Evolutionary conservation across 495 filamentous ascomycete genomes (phyloP).

Genomic region (Talaromyces nanjingensis): DNA sequence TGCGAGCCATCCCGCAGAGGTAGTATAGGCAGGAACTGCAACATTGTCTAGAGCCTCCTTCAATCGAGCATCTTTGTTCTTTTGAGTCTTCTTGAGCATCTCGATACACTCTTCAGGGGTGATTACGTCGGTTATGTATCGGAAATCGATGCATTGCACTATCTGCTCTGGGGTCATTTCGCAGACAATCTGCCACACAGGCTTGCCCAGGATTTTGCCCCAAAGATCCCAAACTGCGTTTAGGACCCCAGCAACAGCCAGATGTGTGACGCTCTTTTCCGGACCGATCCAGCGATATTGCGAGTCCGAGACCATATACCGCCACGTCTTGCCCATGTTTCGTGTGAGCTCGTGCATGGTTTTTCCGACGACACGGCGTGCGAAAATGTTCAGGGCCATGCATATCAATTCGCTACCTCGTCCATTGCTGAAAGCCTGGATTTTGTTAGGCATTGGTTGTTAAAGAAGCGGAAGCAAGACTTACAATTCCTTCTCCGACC

Average conservation of each 20-base stretch:
- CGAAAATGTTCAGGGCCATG: slow-evolving; percentile 59
- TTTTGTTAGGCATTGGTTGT: not conserved
- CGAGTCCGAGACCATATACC: slow-evolving; percentile 66
- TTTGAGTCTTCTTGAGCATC: slow-evolving; percentile 46
- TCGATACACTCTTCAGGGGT: slow-evolving; percentile 65
- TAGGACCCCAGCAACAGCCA: slow-evolving; percentile 69
- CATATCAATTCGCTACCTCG: slow-evolving; percentile 79
- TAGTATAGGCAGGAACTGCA: slow-evolving; percentile 75
- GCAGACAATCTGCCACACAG: slow-evolving; percentile 67
- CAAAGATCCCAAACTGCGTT: slow-evolving; percentile 81
- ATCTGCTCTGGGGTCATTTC: slow-evolving; percentile 70
- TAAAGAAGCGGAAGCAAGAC: not conserved
- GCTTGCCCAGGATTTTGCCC: slow-evolving; percentile 65
- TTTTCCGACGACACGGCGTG: slow-evolving; percentile 51
- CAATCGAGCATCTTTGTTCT: slow-evolving; percentile 49
- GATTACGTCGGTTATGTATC: slow-evolving; percentile 71
- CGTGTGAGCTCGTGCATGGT: slow-evolving; percentile 56
- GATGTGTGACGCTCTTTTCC: slow-evolving; percentile 79
- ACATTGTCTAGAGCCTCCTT: slow-evolving; percentile 49
- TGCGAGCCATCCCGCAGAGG: slow-evolving; percentile 69
- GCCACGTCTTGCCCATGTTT: slow-evolving; percentile 72
- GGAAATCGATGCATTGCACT: slow-evolving; percentile 67
- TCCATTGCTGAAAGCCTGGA: slow-evolving; percentile 75
- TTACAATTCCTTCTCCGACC: slow-evolving; percentile 67
- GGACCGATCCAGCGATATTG: slow-evolving; percentile 80